phyloP scores from a whole-genome alignment of 148 eudicot species.

The Rhododendron ovatum region DNA sequence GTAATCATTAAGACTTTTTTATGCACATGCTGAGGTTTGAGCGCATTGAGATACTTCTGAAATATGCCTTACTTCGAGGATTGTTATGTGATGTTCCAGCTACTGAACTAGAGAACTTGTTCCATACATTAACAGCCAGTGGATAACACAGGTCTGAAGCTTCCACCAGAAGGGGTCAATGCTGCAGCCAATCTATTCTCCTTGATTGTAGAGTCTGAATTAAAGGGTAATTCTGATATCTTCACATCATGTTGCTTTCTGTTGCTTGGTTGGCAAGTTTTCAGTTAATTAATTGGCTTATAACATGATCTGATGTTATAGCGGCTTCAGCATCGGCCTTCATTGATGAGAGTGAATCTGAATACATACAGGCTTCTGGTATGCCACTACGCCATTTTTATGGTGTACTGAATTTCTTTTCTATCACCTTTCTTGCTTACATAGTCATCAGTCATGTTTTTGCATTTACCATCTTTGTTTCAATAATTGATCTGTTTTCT shows the following conservation, averaged over 20 bases:
- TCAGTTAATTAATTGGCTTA: neutral
- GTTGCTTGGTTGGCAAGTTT: neutral
- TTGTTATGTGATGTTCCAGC: neutral
- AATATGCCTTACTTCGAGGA: neutral
- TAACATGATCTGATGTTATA: slow-evolving; percentile 15
- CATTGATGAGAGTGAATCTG: slow-evolving; percentile 57
- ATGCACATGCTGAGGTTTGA: neutral
- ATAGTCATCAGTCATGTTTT: neutral
- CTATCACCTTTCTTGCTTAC: neutral
- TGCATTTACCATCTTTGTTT: neutral
- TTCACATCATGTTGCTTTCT: slow-evolving; percentile 5
- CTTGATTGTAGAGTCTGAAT: slow-evolving; percentile 81
- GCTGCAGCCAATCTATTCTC: slow-evolving; percentile 78
- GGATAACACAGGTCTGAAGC: slow-evolving; percentile 39
- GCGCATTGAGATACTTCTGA: neutral
- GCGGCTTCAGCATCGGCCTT: slow-evolving; percentile 80
- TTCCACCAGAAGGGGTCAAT: slow-evolving; percentile 74
- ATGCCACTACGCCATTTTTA: slow-evolving; percentile 16
- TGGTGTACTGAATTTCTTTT: slow-evolving; percentile 7
- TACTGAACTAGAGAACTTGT: slow-evolving; percentile 1
- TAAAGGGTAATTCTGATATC: slow-evolving; percentile 53
- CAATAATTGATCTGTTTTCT: slow-evolving; percentile 1
- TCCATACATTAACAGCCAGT: slow-evolving; percentile 40
- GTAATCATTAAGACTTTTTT: neutral
- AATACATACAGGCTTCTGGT: slow-evolving; percentile 88